phyloP scores from a whole-genome alignment of 2,329 filamentous ascomycete species.

The Colletotrichum sp. region DNA sequence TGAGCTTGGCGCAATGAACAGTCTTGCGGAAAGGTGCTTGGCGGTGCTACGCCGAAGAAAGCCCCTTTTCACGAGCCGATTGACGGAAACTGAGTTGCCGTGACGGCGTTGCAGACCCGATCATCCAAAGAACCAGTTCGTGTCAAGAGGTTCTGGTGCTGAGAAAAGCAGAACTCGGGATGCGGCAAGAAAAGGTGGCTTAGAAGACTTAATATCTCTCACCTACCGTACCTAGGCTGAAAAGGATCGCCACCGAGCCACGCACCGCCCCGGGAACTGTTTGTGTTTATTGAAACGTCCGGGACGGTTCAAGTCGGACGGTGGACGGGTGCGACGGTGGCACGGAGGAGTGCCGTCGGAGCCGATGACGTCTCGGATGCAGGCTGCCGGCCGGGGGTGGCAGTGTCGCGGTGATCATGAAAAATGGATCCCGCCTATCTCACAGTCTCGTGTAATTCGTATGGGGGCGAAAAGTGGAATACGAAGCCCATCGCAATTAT shows the following conservation, averaged over 20 bases:
- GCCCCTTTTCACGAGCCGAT: neutral
- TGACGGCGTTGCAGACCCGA: neutral
- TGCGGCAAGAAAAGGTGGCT: neutral
- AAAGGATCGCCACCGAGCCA: neutral
- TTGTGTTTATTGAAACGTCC: neutral
- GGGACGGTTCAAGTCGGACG: neutral
- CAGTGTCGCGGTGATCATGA: neutral
- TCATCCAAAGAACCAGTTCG: neutral
- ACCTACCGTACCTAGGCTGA: neutral
- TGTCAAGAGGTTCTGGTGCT: neutral
- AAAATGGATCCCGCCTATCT: neutral
- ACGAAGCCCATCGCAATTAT: neutral
- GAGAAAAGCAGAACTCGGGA: neutral
- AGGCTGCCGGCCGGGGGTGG: neutral
- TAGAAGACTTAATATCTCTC: neutral
- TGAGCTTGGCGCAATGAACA: neutral
- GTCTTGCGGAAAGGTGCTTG: neutral
- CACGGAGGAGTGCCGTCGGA: neutral
- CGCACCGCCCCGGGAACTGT: neutral
- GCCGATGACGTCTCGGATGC: slow-evolving; percentile 1
- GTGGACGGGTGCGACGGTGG: neutral
- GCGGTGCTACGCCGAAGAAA: neutral
- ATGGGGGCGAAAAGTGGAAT: slow-evolving; percentile 1
- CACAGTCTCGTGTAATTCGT: neutral
- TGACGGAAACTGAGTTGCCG: neutral